Conservation (phyloP, 768 basidiomycete genomes). For the Russula lepida region DNA sequence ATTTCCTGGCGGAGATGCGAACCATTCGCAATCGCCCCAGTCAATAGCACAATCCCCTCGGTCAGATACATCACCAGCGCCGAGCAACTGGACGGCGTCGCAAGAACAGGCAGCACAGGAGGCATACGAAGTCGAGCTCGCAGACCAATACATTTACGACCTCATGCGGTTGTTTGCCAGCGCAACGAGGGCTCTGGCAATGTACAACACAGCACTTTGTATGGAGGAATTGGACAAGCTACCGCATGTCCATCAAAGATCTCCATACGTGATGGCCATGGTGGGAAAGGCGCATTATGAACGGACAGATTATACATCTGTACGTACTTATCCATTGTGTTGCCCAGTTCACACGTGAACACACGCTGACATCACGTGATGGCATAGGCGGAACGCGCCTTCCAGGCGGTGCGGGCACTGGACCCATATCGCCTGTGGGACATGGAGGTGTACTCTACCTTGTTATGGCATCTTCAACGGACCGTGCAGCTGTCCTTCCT, state of each 20-base stretch:
- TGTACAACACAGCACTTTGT: conserved; percentile 70
- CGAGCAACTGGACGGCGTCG: conserved; percentile 53
- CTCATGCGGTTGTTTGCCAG: conserved; percentile 74
- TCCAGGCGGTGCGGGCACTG: conserved; percentile 66
- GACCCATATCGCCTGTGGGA: conserved; percentile 88
- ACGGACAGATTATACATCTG: conserved; percentile 77
- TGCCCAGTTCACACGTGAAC: conserved; percentile 1
- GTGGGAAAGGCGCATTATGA: conserved; percentile 87
- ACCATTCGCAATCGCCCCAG: conserved; percentile 50
- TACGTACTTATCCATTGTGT: conserved; percentile 34
- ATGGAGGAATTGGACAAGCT: conserved; percentile 70
- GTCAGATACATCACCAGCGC: conserved; percentile 49
- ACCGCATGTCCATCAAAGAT: conserved; percentile 63
- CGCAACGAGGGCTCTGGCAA: conserved; percentile 64
- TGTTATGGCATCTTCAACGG: conserved; percentile 89
- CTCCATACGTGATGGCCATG: conserved; percentile 72
- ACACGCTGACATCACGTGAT: conserved; percentile 19
- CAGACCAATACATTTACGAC: conserved; percentile 77
- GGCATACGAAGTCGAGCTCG: conserved; percentile 59
- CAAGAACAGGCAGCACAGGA: conserved; percentile 68
- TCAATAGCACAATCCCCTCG: conserved; percentile 29
- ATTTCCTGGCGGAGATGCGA: conserved; percentile 38
- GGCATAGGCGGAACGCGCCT: conserved; percentile 79
- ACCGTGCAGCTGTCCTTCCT: conserved; percentile 82
- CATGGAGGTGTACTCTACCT: conserved; percentile 95